A percentile compares a stretch with the other conserved stretches of the same genome.
phyloP scores from a whole-genome alignment of 805 yeast genomes.

The Candida incommunis region DNA sequence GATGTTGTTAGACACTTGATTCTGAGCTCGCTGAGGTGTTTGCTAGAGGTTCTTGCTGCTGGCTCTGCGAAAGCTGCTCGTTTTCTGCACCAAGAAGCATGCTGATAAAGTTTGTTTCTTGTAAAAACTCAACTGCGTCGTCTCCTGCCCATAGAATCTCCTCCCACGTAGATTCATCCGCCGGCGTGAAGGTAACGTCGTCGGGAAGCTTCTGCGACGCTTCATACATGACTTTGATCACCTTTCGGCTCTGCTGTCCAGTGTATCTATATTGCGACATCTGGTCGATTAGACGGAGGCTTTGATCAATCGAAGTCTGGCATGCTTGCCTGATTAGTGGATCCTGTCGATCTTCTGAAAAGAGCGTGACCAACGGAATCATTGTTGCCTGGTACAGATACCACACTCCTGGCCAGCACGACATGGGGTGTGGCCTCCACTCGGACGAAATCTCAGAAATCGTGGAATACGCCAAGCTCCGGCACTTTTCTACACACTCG shows the following conservation, averaged over 20 bases:
- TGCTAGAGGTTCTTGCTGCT: too few species aligned
- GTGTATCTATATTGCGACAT: background rate
- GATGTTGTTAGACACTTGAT: too few species aligned
- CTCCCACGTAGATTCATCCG: background rate
- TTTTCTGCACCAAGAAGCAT: too few species aligned
- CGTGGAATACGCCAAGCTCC: background rate
- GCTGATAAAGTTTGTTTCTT: too few species aligned
- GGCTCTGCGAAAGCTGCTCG: too few species aligned
- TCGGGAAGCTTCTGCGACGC: background rate
- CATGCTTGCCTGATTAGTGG: background rate
- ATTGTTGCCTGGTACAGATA: background rate
- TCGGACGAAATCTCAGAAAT: background rate
- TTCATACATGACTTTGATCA: background rate
- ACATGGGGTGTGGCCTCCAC: background rate
- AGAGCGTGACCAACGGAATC: background rate
- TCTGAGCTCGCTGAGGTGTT: too few species aligned
- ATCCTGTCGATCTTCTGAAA: background rate
- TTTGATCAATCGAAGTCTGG: background rate
- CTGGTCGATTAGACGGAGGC: background rate
- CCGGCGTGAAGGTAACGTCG: background rate
- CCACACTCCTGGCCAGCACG: background rate
- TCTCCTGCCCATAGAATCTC: background rate
- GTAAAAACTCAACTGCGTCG: too few species aligned
- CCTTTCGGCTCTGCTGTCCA: background rate
- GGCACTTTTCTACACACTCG: background rate